Base-by-base conservation (phyloP, 2,329 filamentous ascomycete genomes). In the Colletotrichum sp. region DNA sequence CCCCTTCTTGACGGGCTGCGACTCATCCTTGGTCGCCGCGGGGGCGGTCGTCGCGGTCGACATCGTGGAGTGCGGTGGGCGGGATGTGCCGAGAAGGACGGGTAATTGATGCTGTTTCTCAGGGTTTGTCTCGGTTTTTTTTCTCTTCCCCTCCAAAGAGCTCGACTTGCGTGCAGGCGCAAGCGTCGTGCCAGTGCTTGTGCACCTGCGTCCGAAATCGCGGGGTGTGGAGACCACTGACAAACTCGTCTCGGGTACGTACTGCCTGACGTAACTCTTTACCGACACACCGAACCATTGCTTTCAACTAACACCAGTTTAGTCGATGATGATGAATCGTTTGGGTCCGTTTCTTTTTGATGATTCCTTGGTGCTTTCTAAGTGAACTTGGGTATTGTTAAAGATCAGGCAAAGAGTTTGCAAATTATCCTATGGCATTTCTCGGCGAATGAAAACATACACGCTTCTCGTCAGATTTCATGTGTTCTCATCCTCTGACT, bases 1-100 rank as follows among this genome's bases (percentile, higher is more conserved):
- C 86, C 84, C 83, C 82, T 89, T 90, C 78, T 87, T 88, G 71
- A 83, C 81, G 74, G 81, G 77, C 74, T 79, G 77, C 68, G 74
- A 76, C 34, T 81, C 80, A 61, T 79, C 76, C 61, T 78, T 79
- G 21, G 79, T 21, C 67, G 78, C 55, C 52, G 79, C 52, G 61
- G 79, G 71, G 59, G 79, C 77, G 77, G 78, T 78, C 28, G 55
- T 75, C 52, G 71, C 67, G 74, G 68, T 74, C 55, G 72, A 60
- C 69, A 76, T 76, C 24, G 71, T 73, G 39, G 74, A 55, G 26
- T 26, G 43, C 57, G 70, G 55, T 73, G 30, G 66, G 69, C 64
- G 70, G 32, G 34, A 26, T 28, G 64, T 73, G 57, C 68, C 68
- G 67, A 30, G 59, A 61, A 61, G 59, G n/a, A 52, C 43, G 59